phyloP scores from a whole-genome alignment of 78 protist species.

The Isochrysis galbana region DNA sequence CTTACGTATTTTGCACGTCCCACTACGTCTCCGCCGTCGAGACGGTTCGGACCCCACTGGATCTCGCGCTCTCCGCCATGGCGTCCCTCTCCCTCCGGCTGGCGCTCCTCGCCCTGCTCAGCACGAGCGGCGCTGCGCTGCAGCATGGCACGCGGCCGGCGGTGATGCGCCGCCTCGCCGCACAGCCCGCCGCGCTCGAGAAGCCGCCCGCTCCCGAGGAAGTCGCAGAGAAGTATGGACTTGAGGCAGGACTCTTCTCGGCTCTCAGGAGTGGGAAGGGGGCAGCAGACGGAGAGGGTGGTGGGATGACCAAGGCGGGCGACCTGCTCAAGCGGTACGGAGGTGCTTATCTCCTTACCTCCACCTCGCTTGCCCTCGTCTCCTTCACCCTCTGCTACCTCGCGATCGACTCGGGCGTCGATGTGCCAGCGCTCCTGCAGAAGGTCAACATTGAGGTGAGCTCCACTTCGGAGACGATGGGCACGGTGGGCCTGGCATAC shows the following conservation, averaged over 20 bases:
- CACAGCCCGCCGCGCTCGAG: no score
- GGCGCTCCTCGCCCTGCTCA: no score
- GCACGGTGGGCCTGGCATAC: constrained; percentile 46
- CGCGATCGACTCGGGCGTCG: constrained; percentile 43
- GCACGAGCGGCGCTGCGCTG: no score
- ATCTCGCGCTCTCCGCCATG: no score
- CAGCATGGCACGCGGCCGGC: no score
- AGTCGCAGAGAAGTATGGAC: constrained; percentile 21
- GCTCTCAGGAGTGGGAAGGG: neutral
- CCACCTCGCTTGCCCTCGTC: constrained; percentile 14
- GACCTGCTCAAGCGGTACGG: constrained; percentile 35
- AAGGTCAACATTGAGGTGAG: constrained; percentile 29
- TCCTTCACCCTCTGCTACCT: constrained; percentile 34
- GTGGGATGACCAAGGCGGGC: neutral
- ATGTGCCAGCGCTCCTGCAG: constrained; percentile 28
- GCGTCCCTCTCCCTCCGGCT: no score
- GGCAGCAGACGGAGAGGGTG: neutral
- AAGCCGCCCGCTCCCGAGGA: neutral
- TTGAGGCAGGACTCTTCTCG: constrained; percentile 34
- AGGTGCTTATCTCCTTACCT: constrained; percentile 40
- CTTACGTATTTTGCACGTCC: no score
- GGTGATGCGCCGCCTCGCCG: no score
- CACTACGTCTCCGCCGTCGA: no score
- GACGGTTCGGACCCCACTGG: no score
- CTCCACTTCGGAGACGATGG: neutral